These are phyloP conservation scores for Melocanna baccifera DNA, from an alignment of 176 grass and related monocot species.

Conservation along the genomic window DNA sequence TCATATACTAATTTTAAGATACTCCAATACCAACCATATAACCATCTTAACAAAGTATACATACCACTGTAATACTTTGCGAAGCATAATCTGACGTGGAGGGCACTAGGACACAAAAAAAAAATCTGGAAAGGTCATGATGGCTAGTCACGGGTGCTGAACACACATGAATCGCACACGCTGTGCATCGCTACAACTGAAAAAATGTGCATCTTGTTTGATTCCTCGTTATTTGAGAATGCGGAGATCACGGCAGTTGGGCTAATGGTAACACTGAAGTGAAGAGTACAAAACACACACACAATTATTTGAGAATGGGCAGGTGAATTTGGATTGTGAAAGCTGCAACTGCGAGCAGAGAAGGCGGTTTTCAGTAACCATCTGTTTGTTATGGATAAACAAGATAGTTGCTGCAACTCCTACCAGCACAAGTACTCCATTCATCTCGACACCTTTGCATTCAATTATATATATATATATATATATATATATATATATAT, in stretches of 20 bases:
- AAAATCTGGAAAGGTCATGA: not conserved
- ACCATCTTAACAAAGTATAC: too few relatives aligned
- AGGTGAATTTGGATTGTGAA: not conserved
- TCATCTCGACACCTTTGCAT: not conserved
- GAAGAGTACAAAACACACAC: not conserved
- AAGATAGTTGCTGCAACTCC: not conserved
- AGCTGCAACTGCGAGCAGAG: not conserved
- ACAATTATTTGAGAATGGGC: not conserved
- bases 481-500: too few relatives aligned
- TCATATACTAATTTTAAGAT: too few relatives aligned
- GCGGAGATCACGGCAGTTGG: not conserved
- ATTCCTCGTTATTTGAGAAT: not conserved
- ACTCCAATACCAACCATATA: too few relatives aligned
- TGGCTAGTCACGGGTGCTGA: not conserved
- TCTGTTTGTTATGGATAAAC: not conserved
- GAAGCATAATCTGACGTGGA: conserved; percentile 37
- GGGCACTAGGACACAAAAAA: not conserved
- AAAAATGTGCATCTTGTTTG: not conserved
- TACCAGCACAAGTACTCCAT: not conserved
- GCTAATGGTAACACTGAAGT: not conserved
- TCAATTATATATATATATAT: not conserved
- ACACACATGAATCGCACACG: not conserved
- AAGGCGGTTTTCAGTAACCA: not conserved
- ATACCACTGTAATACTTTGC: not conserved
- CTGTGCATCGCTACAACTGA: not conserved